A percentile compares a stretch with the other conserved stretches of the same genome.
These are phyloP conservation scores for Phytophthora pistaciae DNA, from an alignment of 352 stramenopile species.

Conservation along the genomic window DNA sequence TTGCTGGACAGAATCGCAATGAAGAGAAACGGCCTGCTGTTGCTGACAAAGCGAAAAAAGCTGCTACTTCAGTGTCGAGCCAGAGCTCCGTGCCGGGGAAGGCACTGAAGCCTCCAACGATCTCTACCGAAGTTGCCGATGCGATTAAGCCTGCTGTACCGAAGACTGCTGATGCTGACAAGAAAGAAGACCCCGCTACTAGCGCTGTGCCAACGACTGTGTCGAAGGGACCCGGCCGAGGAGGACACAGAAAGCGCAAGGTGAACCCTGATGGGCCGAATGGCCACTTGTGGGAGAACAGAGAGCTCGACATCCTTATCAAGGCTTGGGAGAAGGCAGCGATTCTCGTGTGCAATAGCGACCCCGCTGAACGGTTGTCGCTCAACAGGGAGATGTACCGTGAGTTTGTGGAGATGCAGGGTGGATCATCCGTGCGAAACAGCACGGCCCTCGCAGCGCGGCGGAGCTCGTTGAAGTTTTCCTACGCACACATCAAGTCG, in stretches of 20 bases:
- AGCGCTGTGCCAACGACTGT: background rate
- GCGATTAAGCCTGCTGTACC: background rate
- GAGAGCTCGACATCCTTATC: conserved; percentile 40
- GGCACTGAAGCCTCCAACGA: background rate
- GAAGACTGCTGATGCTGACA: conserved; percentile 1
- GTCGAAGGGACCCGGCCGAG: background rate
- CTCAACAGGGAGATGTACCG: conserved; percentile 50
- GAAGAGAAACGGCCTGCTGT: background rate
- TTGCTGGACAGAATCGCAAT: background rate
- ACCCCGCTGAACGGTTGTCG: conserved; percentile 28
- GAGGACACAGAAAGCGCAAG: conserved; percentile 34
- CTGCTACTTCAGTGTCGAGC: background rate
- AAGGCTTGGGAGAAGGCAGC: conserved; percentile 50
- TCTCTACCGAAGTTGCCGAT: background rate
- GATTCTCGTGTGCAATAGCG: conserved; percentile 33
- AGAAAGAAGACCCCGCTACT: background rate
- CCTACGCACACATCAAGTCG: conserved; percentile 37
- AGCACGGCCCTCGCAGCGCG: conserved; percentile 40
- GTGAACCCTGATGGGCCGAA: conserved; percentile 29
- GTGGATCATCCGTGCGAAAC: conserved; percentile 42
- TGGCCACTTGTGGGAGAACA: conserved; percentile 41
- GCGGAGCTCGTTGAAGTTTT: conserved; percentile 51
- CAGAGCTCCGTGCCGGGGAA: background rate
- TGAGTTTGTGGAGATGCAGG: conserved; percentile 45
- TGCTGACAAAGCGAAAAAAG: background rate